Percentiles rank a stretch among this genome's conserved stretches.
Evolutionary conservation across 202 grass and related monocot species (phyloP).

Genomic region (Digitaria exilis): DNA sequence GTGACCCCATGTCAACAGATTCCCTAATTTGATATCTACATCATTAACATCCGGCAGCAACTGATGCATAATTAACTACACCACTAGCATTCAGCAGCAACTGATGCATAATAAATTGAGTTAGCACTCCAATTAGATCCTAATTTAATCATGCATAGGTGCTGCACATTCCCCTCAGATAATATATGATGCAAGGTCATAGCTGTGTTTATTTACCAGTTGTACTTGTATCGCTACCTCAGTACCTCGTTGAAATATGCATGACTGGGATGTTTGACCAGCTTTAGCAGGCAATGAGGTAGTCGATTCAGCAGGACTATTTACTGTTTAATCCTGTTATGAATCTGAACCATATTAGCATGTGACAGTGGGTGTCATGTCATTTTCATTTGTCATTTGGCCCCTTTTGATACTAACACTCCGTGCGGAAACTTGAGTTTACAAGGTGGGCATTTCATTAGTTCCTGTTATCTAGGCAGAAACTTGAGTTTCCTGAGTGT

Average conservation of each 20-base stretch:
- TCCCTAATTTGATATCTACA: neutral
- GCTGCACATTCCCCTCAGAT: neutral
- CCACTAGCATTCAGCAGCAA: neutral
- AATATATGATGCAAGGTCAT: neutral
- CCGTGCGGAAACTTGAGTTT: neutral
- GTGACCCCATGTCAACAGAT: neutral
- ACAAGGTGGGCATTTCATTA: neutral
- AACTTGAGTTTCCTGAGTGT: conserved; percentile 9
- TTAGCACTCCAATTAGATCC: neutral
- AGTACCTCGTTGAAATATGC: conserved; percentile 9
- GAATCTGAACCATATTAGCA: neutral
- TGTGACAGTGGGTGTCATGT: neutral
- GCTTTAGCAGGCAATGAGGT: neutral
- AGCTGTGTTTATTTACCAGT: neutral
- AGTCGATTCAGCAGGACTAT: neutral
- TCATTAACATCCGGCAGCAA: neutral
- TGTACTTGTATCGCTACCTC: neutral
- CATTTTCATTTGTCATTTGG: neutral
- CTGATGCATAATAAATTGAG: neutral
- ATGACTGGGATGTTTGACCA: neutral
- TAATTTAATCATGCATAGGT: neutral
- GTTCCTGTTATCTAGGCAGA: neutral
- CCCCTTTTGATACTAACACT: neutral
- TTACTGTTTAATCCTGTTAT: neutral
- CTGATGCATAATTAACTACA: neutral